Evolutionary conservation across 23 red algal genomes (phyloP), one percentile per base, ranked within the genome.

Genomic region (Agarophyton chilense): DNA sequence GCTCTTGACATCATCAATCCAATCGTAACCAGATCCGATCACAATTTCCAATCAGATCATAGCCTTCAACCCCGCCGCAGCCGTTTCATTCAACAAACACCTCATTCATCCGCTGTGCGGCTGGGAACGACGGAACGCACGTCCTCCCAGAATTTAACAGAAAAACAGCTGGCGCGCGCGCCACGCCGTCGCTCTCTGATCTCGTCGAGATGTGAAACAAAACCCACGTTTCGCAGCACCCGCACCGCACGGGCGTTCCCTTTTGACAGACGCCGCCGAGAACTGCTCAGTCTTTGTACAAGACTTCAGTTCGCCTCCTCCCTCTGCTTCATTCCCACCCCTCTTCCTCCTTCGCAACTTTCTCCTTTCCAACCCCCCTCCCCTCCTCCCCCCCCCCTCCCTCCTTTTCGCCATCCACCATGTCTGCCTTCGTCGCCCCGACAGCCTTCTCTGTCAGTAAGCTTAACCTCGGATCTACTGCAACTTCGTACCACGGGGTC

Each of bases 141-240:
- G 7, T 6, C 44, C 44, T 12, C 12, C 44, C 12, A 47, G 44
- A 47, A 9, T 47, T 47, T 47, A 47, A 9, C 44, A 6, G 44
- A 47, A 47, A n/a, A n/a, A n/a, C n/a, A n/a, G n/a, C n/a, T n/a
- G n/a, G n/a, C 44, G 12, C 6, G 44, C 44, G 44, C 44, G 6
- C 12, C 44, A 12, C 44, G 44, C 44, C 44, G 44, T 47, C 44
- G 44, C 32, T 7, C 55, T 28, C 60, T 65, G 60, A 65, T 65
- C 60, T 65, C 60, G 60, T 0, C 31, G 60, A 65, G 60, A 35
- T 62, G 56, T 65, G 29, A 65, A 65, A 65, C 25, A 65, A 65
- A 65, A 65, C 29, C 13, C 60, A 10, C 60, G 17, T 36, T 36
- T 35, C 60, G 22, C 22, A 28, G 7, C 44, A 6, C 12, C 44